These are phyloP conservation scores for Candida boidinii DNA, from an alignment of 805 yeast genomes.

Conservation along the genomic window DNA sequence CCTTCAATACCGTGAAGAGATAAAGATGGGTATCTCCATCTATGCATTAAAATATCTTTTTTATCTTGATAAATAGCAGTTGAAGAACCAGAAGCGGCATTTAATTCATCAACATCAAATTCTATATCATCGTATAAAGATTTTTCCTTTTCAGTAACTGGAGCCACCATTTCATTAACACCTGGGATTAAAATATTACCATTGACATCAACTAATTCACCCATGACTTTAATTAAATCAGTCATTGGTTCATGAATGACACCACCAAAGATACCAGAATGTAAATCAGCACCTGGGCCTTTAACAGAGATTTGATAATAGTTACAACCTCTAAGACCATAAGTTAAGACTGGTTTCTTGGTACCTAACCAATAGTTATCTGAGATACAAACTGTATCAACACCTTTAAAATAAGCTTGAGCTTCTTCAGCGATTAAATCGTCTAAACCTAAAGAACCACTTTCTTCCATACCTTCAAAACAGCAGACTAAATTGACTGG, in stretches of 20 bases:
- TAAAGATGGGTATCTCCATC: conserved; percentile 98
- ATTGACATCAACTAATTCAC: conserved; percentile 65
- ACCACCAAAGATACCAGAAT: conserved; percentile 97
- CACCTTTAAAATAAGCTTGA: conserved; percentile 68
- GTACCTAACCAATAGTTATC: conserved; percentile 99
- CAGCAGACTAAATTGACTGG: conserved; percentile 92
- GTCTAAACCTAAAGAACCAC: conserved; percentile 91
- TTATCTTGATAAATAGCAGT: conserved; percentile 72
- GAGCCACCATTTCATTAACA: conserved; percentile 89
- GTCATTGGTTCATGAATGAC: conserved; percentile 96
- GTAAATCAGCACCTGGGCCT: conserved; percentile 97
- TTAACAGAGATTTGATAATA: conserved; percentile 75
- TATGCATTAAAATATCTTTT: conserved; percentile 86
- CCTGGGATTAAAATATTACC: conserved; percentile 90
- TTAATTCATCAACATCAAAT: conserved; percentile 74
- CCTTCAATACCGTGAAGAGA: conserved; percentile 97
- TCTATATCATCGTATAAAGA: conserved; percentile 78
- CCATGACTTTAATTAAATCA: conserved; percentile 73
- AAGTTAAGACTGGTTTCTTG: conserved; percentile 91
- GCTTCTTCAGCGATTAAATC: conserved; percentile 76
- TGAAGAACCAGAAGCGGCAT: conserved; percentile 81
- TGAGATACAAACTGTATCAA: conserved; percentile 90
- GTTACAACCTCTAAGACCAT: conserved; percentile 94
- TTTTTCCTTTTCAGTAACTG: conserved; percentile 74
- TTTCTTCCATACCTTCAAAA: conserved; percentile 99